Conservation (phyloP, 2,329 filamentous ascomycete species). For the Hypocreales sp. region DNA sequence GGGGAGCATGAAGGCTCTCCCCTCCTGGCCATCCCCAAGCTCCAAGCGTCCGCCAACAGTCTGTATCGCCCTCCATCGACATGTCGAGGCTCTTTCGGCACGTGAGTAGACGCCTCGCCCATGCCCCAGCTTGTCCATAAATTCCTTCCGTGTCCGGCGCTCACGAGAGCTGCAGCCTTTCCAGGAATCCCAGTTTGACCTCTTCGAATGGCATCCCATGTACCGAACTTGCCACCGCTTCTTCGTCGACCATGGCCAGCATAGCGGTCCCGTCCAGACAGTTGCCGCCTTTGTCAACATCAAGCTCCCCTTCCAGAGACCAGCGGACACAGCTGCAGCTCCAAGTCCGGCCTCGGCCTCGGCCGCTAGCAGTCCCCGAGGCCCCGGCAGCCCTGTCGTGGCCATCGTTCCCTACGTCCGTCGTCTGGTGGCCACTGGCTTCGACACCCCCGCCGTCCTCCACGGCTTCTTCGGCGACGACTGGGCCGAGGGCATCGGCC, state of each 20-base stretch:
- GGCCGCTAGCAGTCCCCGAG: constrained; percentile 3
- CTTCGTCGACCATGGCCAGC: constrained; percentile 83
- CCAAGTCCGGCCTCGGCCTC: constrained; percentile 15
- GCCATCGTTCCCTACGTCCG: constrained; percentile 72
- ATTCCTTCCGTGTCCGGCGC: constrained; percentile 1
- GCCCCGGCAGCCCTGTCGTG: background rate
- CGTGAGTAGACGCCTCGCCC: too few relatives aligned
- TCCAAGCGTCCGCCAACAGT: too few relatives aligned
- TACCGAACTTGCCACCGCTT: constrained; percentile 83
- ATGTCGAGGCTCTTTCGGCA: constrained; percentile 8
- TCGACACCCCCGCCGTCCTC: constrained; percentile 73
- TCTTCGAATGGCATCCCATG: constrained; percentile 84
- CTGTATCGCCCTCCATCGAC: background rate
- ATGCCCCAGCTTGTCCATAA: too few relatives aligned
- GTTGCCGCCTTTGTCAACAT: constrained; percentile 89
- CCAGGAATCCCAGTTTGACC: constrained; percentile 46
- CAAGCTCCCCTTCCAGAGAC: constrained; percentile 71
- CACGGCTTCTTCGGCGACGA: constrained; percentile 96
- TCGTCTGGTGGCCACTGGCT: constrained; percentile 78
- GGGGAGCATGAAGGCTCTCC: too few relatives aligned
- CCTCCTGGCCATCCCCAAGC: too few relatives aligned
- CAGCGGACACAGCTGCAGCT: too few relatives aligned
- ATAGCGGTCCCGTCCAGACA: constrained; percentile 68
- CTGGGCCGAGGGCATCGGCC: constrained; percentile 66
- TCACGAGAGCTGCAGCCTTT: constrained; percentile 28